These are phyloP conservation scores for Botrytis byssoidea DNA, from an alignment of 2,329 filamentous ascomycete species.

Conservation along the genomic window DNA sequence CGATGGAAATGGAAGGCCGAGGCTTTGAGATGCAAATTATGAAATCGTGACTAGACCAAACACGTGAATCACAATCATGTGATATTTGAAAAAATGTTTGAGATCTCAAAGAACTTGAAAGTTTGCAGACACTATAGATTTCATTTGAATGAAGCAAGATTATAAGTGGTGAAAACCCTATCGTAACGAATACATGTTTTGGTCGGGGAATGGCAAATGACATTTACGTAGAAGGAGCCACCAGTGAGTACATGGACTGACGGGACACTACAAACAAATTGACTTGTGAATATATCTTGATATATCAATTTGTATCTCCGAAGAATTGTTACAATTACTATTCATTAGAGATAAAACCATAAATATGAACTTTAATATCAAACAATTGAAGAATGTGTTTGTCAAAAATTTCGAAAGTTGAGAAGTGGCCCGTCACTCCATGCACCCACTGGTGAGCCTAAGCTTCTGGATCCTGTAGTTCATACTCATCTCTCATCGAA, in stretches of 20 bases:
- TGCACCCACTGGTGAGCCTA: neutral
- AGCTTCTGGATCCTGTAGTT: neutral
- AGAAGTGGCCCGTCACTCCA: neutral
- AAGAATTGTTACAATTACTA: neutral
- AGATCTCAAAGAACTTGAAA: neutral
- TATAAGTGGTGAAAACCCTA: neutral
- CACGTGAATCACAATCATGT: neutral
- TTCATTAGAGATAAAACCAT: too few relatives aligned
- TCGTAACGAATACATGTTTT: neutral
- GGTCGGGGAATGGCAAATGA: accelerated
- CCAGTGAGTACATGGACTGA: neutral
- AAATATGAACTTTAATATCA: neutral
- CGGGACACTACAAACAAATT: neutral
- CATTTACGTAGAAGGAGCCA: neutral
- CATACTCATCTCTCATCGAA: neutral
- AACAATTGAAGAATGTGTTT: neutral
- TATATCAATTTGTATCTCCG: neutral
- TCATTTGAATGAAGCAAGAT: neutral
- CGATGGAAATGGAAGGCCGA: too few relatives aligned
- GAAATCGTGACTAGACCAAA: neutral
- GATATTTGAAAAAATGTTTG: neutral
- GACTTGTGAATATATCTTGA: neutral
- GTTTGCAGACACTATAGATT: neutral
- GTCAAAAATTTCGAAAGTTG: neutral
- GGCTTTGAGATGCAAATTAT: neutral